Percentiles rank a stretch among this genome's conserved stretches.
Evolutionary conservation across 208 protist genomes (phyloP).

Genomic region (Leishmania amazonensis): DNA sequence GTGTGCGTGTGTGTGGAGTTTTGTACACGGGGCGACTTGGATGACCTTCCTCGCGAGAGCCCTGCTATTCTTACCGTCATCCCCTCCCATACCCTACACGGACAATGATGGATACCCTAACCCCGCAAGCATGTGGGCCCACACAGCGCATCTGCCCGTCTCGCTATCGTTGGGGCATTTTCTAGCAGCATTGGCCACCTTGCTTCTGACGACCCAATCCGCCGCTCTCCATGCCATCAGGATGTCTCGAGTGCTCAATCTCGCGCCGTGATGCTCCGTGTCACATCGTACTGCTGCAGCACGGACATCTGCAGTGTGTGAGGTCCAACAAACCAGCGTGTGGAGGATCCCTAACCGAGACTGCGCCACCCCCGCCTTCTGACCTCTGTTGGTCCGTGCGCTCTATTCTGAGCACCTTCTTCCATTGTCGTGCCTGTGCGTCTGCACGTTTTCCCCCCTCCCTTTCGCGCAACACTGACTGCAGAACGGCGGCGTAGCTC

Average conservation of each 20-base stretch:
- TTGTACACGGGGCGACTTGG: neutral
- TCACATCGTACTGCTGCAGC: neutral
- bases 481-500: neutral
- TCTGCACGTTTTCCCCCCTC: neutral
- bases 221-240: neutral
- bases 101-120: neutral
- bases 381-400: neutral
- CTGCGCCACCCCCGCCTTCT: neutral
- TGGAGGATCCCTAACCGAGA: neutral
- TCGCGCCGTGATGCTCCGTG: neutral
- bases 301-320: neutral
- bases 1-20: neutral
- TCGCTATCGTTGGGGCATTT: no score
- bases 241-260: neutral
- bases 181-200: neutral
- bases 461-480: neutral
- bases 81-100: neutral
- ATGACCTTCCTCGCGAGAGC: neutral
- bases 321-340: neutral
- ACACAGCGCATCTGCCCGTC: neutral
- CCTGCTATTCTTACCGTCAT: neutral
- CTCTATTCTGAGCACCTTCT: neutral
- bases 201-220: neutral
- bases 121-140: neutral
- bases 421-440: neutral